Conservation (phyloP, 1,139 yeast genomes). For the Suhomyces wounanorum region DNA sequence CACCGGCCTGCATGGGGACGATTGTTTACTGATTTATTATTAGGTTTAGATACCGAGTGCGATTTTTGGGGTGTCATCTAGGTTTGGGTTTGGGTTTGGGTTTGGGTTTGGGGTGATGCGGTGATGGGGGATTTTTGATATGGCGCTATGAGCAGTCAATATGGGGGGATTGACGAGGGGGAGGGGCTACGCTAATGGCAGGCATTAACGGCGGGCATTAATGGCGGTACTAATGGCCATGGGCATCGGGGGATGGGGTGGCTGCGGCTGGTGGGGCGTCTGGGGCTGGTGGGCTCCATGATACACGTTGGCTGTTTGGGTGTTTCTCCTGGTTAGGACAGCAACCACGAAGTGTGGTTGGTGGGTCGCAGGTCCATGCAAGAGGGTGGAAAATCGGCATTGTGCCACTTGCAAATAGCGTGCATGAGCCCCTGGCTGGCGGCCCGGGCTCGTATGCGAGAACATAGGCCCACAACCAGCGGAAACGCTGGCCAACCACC, state of each 20-base stretch:
- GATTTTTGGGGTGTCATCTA: background rate
- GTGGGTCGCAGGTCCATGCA: background rate
- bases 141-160: too few species aligned
- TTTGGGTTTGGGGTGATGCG: background rate
- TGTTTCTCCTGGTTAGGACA: background rate
- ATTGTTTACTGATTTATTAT: constrained; percentile 1
- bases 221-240: too few species aligned
- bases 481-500: too few species aligned
- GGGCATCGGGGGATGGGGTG: too few species aligned
- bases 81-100: background rate
- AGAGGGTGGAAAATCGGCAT: background rate
- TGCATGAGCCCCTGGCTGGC: background rate
- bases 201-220: too few species aligned
- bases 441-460: background rate
- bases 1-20: background rate
- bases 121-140: too few species aligned
- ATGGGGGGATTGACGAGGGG: too few species aligned
- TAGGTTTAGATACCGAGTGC: background rate
- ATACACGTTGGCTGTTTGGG: background rate
- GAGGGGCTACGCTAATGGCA: too few species aligned
- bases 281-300: too few species aligned
- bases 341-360: background rate
- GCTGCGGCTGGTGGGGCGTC: too few species aligned
- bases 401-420: background rate
- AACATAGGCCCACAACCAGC: background rate